Base-by-base conservation (phyloP, 2,329 filamentous ascomycete genomes). In the Atkinsonella texensis region DNA sequence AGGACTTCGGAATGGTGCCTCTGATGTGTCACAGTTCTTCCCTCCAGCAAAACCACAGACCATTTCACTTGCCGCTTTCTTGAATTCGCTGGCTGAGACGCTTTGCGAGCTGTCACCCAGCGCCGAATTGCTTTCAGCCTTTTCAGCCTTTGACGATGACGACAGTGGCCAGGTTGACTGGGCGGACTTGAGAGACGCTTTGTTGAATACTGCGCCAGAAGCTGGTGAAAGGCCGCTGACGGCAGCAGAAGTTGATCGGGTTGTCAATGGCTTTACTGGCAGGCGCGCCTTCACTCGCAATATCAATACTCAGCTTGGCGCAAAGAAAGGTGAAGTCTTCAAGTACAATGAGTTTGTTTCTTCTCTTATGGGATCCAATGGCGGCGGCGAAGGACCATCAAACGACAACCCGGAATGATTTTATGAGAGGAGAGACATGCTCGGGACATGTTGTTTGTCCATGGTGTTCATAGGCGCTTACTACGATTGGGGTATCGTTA, bases 121-220 rank as follows among this genome's bases (percentile, higher is more conserved):
- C 20, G 77, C 81, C 15, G 93, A 98, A 64, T 77, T 98, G 10
- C 73, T 89, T 18, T 91, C 89, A 1, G 93, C 93, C 0, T 91
- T 98, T 59, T 89, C 89, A 2, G 93, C 93, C 0, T 97, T 97
- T 64, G 93, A 98, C 63, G 87, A 95, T 55, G 89, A 95, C 56
- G 93, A 98, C 65, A 93, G 87, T 60, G 93, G 93, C 3, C 89
- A 96, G 67, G 82, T 97, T 40, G 89, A 97, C 63, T 71, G 95
- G 18, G 77, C 72, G 0, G 89, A 95, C 66, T 70, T 98, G 55
- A 81, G 86, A 45, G 87, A 93, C 59, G 89, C 91, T 0, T 67
- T 98, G 44, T 69, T 96, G 41, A 80, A 89, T 57, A 95, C 89
- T 1, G 81, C 83, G 0, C 87, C 89, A 0, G 89, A 95, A 58